Evolutionary conservation across 768 basidiomycete species (phyloP).

Genomic region (Boletus vermiculosoides): DNA sequence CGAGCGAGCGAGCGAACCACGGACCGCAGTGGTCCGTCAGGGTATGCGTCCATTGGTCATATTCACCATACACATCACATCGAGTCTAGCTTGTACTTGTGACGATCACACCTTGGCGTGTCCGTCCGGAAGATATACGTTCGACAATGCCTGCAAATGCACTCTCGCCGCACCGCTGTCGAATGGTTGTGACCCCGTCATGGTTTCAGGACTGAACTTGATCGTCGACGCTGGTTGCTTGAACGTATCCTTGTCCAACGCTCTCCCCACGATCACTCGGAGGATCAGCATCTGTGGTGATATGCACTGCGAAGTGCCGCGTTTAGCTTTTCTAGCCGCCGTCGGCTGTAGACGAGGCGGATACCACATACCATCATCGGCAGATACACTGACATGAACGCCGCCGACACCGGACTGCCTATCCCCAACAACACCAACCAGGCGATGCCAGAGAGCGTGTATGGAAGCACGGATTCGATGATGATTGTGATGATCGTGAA

Average conservation of each 20-base stretch:
- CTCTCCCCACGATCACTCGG: constrained; percentile 18
- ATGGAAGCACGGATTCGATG: constrained; percentile 27
- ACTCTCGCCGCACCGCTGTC: neutral
- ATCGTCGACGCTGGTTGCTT: neutral
- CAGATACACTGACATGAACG: constrained; percentile 13
- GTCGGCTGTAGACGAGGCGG: neutral
- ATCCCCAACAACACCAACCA: constrained; percentile 21
- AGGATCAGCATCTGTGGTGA: constrained; percentile 29
- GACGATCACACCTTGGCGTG: neutral
- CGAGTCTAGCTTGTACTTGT: neutral
- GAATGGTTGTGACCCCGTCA: neutral
- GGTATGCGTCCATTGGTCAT: neutral
- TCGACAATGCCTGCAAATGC: neutral
- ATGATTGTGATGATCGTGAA: constrained; percentile 11
- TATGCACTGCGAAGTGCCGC: constrained; percentile 18
- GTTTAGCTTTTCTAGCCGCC: neutral
- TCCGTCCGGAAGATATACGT: neutral
- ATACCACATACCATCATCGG: constrained; percentile 20
- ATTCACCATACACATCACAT: neutral
- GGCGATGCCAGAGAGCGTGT: constrained; percentile 23
- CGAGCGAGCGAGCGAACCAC: neutral
- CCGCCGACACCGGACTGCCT: constrained; percentile 10
- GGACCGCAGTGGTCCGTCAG: neutral
- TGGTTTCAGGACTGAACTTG: constrained; percentile 3
- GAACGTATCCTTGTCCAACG: constrained; percentile 9